phyloP scores from a whole-genome alignment of 2,329 filamentous ascomycete genomes.

The Elsinoe fawcettii region DNA sequence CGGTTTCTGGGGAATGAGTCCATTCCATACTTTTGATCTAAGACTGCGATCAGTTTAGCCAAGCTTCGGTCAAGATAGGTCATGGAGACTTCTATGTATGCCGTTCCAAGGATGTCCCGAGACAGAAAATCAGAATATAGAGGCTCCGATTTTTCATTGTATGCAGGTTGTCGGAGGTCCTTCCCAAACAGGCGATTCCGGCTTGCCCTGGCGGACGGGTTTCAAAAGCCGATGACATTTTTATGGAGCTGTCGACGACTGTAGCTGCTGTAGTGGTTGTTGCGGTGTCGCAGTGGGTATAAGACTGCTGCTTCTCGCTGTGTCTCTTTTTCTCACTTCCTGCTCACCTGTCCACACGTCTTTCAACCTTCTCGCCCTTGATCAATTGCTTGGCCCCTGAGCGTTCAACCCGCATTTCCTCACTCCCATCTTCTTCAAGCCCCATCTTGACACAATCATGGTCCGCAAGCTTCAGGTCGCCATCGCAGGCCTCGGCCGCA shows the following conservation, averaged over 20 bases:
- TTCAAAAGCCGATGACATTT: not conserved
- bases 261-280: not conserved
- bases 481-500: constrained; percentile 42
- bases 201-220: not conserved
- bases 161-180: not conserved
- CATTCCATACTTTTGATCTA: not conserved
- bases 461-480: constrained; percentile 37
- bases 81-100: not conserved
- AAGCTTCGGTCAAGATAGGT: not conserved
- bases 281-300: not conserved
- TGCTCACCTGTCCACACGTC: not conserved
- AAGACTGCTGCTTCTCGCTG: not conserved
- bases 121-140: not conserved
- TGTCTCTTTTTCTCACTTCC: not conserved
- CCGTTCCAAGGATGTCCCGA: not conserved
- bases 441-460: not conserved
- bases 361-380: not conserved
- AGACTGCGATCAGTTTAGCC: not conserved
- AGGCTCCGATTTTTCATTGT: not conserved
- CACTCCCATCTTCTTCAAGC: not conserved
- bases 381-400: not conserved
- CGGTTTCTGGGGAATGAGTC: not conserved
- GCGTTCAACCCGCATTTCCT: no score
- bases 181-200: constrained; percentile 6
- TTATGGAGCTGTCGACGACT: not conserved